These are phyloP conservation scores for Boletus edulis DNA, from an alignment of 768 basidiomycete species.

Conservation along the genomic window DNA sequence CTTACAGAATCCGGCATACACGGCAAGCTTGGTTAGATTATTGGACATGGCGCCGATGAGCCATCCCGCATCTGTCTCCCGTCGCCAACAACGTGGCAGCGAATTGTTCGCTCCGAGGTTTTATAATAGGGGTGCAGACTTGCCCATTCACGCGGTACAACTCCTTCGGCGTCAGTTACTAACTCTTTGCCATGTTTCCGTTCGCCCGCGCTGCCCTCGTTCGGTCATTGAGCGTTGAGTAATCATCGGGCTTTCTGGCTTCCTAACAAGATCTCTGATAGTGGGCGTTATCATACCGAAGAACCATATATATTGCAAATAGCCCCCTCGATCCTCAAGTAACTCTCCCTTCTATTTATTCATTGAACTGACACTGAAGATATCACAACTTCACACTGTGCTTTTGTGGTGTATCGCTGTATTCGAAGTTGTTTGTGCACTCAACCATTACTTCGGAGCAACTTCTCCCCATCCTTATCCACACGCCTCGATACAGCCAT, in stretches of 20 bases:
- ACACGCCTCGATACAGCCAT: conserved; percentile 33
- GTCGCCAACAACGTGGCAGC: conserved; percentile 2
- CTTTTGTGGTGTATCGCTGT: conserved; percentile 49
- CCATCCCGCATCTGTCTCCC: neutral
- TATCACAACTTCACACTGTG: conserved; percentile 44
- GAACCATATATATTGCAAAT: conserved; percentile 52
- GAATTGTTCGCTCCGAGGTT: neutral
- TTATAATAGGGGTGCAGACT: conserved; percentile 17
- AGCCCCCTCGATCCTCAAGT: conserved; percentile 60
- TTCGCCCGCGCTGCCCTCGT: conserved; percentile 40
- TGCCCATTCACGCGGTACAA: neutral
- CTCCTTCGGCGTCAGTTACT: neutral
- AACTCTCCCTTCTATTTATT: neutral
- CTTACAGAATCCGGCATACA: too few relatives aligned
- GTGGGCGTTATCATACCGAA: conserved; percentile 52
- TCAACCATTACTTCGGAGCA: conserved; percentile 29
- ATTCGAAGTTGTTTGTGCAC: conserved; percentile 47
- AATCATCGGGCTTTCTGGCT: conserved; percentile 55
- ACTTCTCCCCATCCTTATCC: conserved; percentile 34
- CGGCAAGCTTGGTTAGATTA: too few relatives aligned
- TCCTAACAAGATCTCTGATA: conserved; percentile 51
- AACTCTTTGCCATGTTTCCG: conserved; percentile 40
- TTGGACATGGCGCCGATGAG: too few relatives aligned
- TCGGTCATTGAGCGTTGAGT: conserved; percentile 39
- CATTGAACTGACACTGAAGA: neutral